Evolutionary conservation across 1,139 yeast species (phyloP), one percentile per base, ranked within the genome.

Genomic region (Protomyces arabidopsidicola): DNA sequence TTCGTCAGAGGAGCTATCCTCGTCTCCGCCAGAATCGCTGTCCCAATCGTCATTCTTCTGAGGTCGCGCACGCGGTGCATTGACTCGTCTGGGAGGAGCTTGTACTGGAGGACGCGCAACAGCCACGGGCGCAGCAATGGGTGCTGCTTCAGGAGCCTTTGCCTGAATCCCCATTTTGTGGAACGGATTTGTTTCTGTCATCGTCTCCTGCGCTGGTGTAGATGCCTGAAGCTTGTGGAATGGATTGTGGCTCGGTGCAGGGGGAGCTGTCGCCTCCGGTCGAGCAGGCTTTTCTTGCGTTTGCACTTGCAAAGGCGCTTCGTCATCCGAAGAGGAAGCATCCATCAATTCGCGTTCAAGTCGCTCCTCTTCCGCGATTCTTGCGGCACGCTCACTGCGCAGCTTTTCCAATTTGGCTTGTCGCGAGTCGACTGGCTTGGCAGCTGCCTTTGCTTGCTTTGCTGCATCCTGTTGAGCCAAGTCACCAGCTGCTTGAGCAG

Each of bases 321-420:
- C 68, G 10, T 69, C 65, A 8, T 68, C 70, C 12, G 70, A 67
- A 51, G 61, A 67, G 42, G 75, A 82, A 66, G 75, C 81, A 65
- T 74, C 80, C 63, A 74, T 77, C 52, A 76, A 77, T 54, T 73
- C 76, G 42, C 75, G 74, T 61, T 73, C 65, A 27, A 71, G 69
- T 71, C 71, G 67, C 67, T 74, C 67, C 70, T 78, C 76, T 67
- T 77, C 68, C 71, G 79, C 69, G 70, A 73, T 68, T 70, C 79
- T 73, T 72, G 83, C 84, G 67, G 83, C 86, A 86, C 85, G 83
- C 74, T 88, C 87, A 67, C 80, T 82, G 70, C 78, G 81, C 66
- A 86, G 75, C 65, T 80, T 81, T 0, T 87, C 88, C 67, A 85
- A 75, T 59, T 85, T 78, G 48, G 81, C 86, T 67, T 84, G 88